phyloP scores from a whole-genome alignment of 2,329 filamentous ascomycete genomes.

The Pseudogymnoascus verrucosus region DNA sequence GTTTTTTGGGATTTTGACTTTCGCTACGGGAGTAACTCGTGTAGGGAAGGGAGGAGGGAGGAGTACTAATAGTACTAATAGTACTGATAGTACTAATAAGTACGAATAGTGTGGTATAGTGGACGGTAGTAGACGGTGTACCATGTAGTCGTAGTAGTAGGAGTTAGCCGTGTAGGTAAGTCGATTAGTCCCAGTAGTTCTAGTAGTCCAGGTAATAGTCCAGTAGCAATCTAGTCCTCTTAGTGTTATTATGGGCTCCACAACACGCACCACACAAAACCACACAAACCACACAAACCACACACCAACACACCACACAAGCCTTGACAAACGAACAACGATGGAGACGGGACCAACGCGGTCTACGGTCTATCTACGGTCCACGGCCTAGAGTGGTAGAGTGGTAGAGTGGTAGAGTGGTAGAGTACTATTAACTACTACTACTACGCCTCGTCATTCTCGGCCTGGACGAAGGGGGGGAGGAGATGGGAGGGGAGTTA shows the following conservation, averaged over 20 bases:
- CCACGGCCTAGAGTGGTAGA: background rate
- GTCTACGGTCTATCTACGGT: background rate
- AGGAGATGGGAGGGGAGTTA: background rate
- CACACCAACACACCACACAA: background rate
- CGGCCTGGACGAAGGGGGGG: background rate
- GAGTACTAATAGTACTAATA: background rate
- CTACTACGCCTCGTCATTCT: background rate
- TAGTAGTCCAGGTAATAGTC: background rate
- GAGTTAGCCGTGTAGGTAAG: background rate
- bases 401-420: no score
- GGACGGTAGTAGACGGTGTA: background rate
- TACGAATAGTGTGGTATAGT: background rate
- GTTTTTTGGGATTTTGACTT: slow-evolving; percentile 1
- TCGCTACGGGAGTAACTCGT: background rate
- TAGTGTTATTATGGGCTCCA: background rate
- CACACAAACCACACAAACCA: background rate
- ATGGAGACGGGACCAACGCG: background rate
- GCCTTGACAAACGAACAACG: background rate
- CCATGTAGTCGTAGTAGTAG: background rate
- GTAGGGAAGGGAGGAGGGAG: no score
- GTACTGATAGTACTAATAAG: background rate
- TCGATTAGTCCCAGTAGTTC: background rate
- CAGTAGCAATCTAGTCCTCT: background rate
- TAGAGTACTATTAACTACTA: background rate
- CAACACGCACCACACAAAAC: background rate